phyloP scores from a whole-genome alignment of 495 filamentous ascomycete genomes.

The Cudoniella acicularis region DNA sequence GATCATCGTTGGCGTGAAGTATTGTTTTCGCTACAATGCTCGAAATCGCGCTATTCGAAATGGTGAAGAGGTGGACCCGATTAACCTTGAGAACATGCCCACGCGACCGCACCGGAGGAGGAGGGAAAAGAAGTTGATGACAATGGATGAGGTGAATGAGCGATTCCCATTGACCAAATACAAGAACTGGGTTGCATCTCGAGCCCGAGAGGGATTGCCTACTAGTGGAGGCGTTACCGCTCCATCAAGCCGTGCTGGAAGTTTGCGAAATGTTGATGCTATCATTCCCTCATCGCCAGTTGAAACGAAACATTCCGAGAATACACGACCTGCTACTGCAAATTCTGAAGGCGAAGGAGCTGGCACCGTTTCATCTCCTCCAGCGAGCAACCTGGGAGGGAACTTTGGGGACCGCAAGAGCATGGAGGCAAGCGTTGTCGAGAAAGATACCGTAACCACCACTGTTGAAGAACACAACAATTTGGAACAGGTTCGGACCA shows the following conservation, averaged over 20 bases:
- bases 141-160: constrained; percentile 97
- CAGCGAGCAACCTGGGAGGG: constrained; percentile 7
- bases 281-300: constrained; percentile 28
- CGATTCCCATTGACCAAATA: constrained; percentile 95
- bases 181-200: constrained; percentile 84
- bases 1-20: constrained; percentile 99
- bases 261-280: constrained; percentile 61
- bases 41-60: constrained; percentile 76
- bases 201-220: constrained; percentile 79
- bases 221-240: constrained; percentile 81
- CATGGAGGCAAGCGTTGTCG: constrained; percentile 5
- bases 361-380: constrained; percentile 9
- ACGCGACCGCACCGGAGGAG: constrained; percentile 69
- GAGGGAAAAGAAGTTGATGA: constrained; percentile 96
- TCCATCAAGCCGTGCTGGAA: constrained; percentile 64
- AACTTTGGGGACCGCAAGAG: constrained; percentile 1
- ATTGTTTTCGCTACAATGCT: constrained; percentile 98
- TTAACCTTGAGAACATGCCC: constrained; percentile 77
- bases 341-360: constrained; percentile 10
- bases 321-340: constrained; percentile 14
- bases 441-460: constrained; percentile 3
- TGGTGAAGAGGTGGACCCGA: constrained; percentile 83
- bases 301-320: constrained; percentile 22
- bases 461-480: constrained; percentile 12
- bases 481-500: constrained; percentile 20